Evolutionary conservation across 163 green algal genomes (phyloP).

Genomic region (Prototheca stagnorum): DNA sequence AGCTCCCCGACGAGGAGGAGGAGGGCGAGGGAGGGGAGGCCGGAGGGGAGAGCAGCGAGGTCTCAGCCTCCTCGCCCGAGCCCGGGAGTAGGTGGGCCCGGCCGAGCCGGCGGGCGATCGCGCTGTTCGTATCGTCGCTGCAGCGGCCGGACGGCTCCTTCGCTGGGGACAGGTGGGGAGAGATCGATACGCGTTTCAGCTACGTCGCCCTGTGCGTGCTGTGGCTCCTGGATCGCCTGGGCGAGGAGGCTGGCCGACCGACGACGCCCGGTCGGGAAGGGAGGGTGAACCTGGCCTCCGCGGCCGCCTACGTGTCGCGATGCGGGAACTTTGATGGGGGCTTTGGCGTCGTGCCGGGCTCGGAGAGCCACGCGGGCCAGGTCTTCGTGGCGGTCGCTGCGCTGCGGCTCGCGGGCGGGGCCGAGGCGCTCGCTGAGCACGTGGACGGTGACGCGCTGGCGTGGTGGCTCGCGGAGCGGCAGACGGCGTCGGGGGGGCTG

Average conservation of each 20-base stretch:
- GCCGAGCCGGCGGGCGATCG: no score
- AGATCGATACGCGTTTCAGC: conserved; percentile 92
- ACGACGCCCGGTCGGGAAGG: no score
- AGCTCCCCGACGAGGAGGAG: conserved; percentile 53
- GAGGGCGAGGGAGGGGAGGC: conserved; percentile 35
- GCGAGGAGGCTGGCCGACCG: no score
- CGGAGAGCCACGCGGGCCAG: conserved; percentile 86
- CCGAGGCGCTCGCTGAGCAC: conserved; percentile 49
- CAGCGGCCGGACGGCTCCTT: conserved; percentile 87
- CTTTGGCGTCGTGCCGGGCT: conserved; percentile 75
- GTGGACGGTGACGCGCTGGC: conserved; percentile 46
- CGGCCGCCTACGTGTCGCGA: conserved; percentile 50
- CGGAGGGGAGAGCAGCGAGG: no score
- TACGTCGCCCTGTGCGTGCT: conserved; percentile 76
- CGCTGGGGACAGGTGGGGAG: conserved; percentile 76
- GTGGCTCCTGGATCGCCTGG: conserved; percentile 48
- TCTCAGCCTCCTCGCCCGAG: no score
- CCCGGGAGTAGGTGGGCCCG: no score
- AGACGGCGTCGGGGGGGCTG: conserved; percentile 72
- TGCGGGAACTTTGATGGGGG: conserved; percentile 97
- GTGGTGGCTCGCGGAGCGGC: conserved; percentile 41
- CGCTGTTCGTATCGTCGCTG: no score
- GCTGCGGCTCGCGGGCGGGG: conserved; percentile 58
- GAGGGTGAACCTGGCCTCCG: conserved; percentile 51
- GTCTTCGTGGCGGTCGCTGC: conserved; percentile 89